Base-by-base conservation (phyloP, 1,284 basidiomycete species). In the Puccinia horiana region DNA sequence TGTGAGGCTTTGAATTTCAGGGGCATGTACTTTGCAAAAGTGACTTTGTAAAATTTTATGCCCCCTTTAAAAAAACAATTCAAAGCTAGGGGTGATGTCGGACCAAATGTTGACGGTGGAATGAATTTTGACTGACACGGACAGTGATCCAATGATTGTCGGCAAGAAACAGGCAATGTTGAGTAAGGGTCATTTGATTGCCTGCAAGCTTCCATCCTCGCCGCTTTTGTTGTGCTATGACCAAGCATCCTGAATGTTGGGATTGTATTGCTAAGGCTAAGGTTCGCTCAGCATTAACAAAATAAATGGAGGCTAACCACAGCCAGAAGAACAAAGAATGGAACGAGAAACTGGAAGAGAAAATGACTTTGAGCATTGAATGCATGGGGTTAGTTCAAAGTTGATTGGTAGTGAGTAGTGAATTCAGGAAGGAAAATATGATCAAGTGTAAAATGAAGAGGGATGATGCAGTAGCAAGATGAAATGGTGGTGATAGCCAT, bases 231-330 rank as follows among this genome's bases (percentile, higher is more conserved):
- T 91, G 95, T 1, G 90, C 91, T 84, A 95, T 95, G 5, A 92
- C 91, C 67, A 89, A 91, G n/a, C 90, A 95, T 85, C 92, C 94
- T 0, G 92, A 93, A 44, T 91, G 91, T 91, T 95, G 92, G 91
- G 93, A 96, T 86, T 99, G 97, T 97, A 90, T 93, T 69, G 91
- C 91, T 0, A 89, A 90, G 0, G 95, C 91, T 0, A 91, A 91
- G 35, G 92, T 99, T 0, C 94, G 95, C 0, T 93, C 92, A 76
- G 91, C 90, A 1, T 87, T 98, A 83, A 95, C 91, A 83, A 92
- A 91, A 84, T 93, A 95, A 86, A 93, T 92, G 91, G 95, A 97
- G 86, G 86, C 91, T 70, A 69, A 52, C 61, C n/a, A 83, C 14
- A 70, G 9, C 14, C 37, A 8, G n/a, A 70, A 72, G 37, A 52